Conservation (phyloP, 1,139 yeast species). For the Suhomyces choctaworum region DNA sequence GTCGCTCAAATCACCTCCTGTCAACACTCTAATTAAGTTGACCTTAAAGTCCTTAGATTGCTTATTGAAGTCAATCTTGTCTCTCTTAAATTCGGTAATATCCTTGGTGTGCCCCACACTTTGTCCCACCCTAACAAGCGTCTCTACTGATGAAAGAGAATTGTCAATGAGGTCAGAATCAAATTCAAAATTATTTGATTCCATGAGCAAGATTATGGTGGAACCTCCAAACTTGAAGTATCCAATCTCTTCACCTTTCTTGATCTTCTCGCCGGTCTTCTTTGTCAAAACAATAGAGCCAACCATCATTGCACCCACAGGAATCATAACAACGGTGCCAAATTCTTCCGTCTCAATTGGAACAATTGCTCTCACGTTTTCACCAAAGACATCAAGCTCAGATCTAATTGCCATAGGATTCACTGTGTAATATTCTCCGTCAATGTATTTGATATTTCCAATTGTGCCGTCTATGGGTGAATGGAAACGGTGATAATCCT, state of each 20-base stretch:
- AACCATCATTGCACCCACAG: slow-evolving; percentile 99
- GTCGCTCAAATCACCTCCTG: slow-evolving; percentile 51
- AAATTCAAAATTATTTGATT: slow-evolving; percentile 43
- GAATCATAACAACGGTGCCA: slow-evolving; percentile 75
- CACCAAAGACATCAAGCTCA: slow-evolving; percentile 88
- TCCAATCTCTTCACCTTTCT: slow-evolving; percentile 83
- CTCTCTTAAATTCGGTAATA: slow-evolving; percentile 50
- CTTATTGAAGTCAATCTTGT: slow-evolving; percentile 45
- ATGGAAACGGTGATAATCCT: slow-evolving; percentile 94
- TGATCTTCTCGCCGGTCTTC: slow-evolving; percentile 56
- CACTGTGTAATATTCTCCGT: slow-evolving; percentile 93
- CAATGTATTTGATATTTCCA: slow-evolving; percentile 65
- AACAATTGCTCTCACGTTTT: slow-evolving; percentile 75
- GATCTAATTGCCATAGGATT: slow-evolving; percentile 97
- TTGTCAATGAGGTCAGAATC: slow-evolving; percentile 75
- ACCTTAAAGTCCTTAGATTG: slow-evolving; percentile 52
- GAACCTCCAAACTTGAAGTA: slow-evolving; percentile 97
- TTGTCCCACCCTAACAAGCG: slow-evolving; percentile 86
- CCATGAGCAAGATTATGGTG: slow-evolving; percentile 64
- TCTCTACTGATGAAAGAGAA: slow-evolving; percentile 71
- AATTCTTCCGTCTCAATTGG: slow-evolving; percentile 73
- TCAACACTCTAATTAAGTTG: slow-evolving; percentile 59
- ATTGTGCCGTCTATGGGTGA: slow-evolving; percentile 77
- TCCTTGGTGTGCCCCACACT: slow-evolving; percentile 77
- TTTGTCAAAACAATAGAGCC: slow-evolving; percentile 82